Base-by-base conservation (phyloP, 2,329 filamentous ascomycete species). In the Canariomyces notabilis region DNA sequence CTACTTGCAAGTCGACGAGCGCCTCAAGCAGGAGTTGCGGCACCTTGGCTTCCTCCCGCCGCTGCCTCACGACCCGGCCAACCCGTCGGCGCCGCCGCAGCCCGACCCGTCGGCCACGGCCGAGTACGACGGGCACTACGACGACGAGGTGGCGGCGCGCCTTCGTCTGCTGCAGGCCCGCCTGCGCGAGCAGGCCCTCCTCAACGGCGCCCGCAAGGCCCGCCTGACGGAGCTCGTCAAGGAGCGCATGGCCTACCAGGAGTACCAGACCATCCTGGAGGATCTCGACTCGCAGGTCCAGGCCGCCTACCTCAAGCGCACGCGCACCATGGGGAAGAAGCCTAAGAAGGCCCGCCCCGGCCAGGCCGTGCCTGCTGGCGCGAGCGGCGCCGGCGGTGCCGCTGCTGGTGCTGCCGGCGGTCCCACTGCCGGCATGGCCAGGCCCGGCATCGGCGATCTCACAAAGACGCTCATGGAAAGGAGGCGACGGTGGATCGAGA, bases 281-380 rank as follows among this genome's bases (percentile, higher is more conserved):
- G 93, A 98, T 64, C 82, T 98, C 18, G 93, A 98, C 71, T 82
- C 83, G 34, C 93, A 97, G 64, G 89, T 97, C 34, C 90, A 97
- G 62, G 85, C 88, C 42, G 91, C 93, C 3, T 98, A 97, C 62
- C 82, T 95, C 36, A 98, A 98, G 71, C 86, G 93, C 19, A 97
- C 91, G 21, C 83, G 93, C 37, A 95, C 89, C 1, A 85, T 97
- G 69, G 88, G 90, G 64, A 94, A 97, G 71, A 89, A 82, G 66
- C 94, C 94, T 67, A 95, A 95, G 70, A 84, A 89, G 47, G 91
- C 94, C 63, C 74, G 84, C 4, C 83, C 82, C 2, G 86, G 87
- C 36, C 87, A 85, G 43, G 46, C 60, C 44, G 53, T 53, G 39
- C 42, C 47, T 2, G 46, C 49, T 2, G 51, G 51, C 1, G 50